Conservation (phyloP, 2,329 filamentous ascomycete species). For the Chaetothyriales sp. region DNA sequence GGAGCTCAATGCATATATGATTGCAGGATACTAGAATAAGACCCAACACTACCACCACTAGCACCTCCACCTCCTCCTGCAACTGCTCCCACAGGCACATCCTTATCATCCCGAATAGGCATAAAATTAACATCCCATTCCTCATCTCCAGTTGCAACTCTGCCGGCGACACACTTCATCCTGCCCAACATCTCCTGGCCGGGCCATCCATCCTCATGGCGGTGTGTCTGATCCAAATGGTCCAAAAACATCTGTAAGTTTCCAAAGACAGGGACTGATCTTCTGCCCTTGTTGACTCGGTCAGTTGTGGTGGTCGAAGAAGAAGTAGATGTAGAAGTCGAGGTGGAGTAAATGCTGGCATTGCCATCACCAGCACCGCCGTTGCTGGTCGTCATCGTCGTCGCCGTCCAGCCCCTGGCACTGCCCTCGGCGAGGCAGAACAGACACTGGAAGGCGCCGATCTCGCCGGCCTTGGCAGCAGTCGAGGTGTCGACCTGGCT, state of each 20-base stretch:
- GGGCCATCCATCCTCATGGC: slow-evolving; percentile 20
- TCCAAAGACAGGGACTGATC: slow-evolving; percentile 23
- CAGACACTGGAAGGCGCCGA: slow-evolving; percentile 29
- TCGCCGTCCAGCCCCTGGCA: slow-evolving; percentile 13
- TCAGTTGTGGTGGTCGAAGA: not conserved
- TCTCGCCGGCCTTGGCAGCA: slow-evolving; percentile 8
- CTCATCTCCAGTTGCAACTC: slow-evolving; percentile 25
- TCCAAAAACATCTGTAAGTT: slow-evolving; percentile 29
- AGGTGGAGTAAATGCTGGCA: slow-evolving; percentile 3
- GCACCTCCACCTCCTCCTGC: too few relatives aligned
- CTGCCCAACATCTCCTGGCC: slow-evolving; percentile 25
- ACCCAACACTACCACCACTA: not conserved
- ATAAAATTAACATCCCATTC: slow-evolving; percentile 35
- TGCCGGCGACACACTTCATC: slow-evolving; percentile 30
- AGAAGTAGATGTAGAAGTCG: not conserved
- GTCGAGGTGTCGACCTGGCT: slow-evolving; percentile 13
- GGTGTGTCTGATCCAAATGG: slow-evolving; percentile 26
- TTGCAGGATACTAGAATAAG: too few relatives aligned
- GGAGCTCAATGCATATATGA: too few relatives aligned
- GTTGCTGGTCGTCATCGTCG: not conserved
- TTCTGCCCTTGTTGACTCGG: not conserved
- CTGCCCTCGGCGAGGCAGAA: slow-evolving; percentile 30
- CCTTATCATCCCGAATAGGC: slow-evolving; percentile 9
- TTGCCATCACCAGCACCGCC: not conserved
- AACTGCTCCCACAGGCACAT: not conserved